phyloP scores from a whole-genome alignment of 345 rosid species.

The Atalantia buxifolia region DNA sequence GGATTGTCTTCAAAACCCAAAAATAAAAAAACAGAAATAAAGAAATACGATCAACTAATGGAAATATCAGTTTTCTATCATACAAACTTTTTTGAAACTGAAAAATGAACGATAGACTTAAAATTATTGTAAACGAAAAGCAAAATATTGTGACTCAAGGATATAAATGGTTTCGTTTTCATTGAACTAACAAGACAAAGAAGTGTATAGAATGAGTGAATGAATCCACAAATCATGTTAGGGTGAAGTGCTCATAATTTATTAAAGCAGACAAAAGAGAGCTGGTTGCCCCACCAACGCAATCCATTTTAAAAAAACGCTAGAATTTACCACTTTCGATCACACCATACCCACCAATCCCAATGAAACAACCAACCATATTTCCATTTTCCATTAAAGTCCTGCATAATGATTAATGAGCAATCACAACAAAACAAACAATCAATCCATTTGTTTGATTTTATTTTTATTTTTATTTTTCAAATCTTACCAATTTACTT shows the following conservation, averaged over 20 bases:
- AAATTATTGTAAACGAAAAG: background rate
- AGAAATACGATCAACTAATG: no score
- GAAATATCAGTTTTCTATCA: no score
- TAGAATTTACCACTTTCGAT: background rate
- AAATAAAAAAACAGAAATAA: fast-evolving
- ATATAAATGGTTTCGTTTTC: background rate
- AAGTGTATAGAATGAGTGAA: background rate
- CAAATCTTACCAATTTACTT: background rate
- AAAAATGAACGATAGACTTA: background rate
- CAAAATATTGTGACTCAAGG: background rate
- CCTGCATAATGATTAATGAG: background rate
- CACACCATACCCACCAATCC: background rate
- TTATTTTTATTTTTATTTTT: background rate
- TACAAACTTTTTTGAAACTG: background rate
- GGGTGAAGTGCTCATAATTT: background rate
- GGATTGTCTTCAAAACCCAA: background rate
- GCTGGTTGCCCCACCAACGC: no score
- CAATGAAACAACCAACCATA: background rate
- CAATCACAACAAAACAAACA: background rate
- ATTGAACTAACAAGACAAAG: background rate
- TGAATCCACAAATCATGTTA: background rate
- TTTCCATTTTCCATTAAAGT: background rate
- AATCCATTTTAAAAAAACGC: background rate
- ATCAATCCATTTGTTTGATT: background rate
- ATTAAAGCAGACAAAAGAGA: background rate